Conservation (phyloP, 306 rosid species). For the Dalbergia oliveri region DNA sequence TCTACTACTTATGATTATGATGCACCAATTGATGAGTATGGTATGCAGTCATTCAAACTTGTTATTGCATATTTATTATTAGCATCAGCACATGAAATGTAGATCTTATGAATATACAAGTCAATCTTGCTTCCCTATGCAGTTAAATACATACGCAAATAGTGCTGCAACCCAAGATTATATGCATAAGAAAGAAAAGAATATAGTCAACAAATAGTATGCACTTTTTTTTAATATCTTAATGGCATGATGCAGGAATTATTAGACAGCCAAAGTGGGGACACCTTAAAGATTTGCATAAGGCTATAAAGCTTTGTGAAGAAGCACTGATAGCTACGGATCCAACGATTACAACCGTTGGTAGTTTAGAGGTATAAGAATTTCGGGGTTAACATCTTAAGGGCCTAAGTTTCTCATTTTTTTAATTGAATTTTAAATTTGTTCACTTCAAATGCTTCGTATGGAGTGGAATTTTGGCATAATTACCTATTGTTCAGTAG, state of each 20-base stretch:
- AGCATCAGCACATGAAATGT: too few species aligned
- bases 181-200: neutral
- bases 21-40: conserved; percentile 96
- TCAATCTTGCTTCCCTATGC: too few species aligned
- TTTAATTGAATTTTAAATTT: too few species aligned
- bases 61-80: neutral
- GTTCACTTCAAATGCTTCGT: too few species aligned
- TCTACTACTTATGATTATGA: conserved; percentile 94
- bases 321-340: conserved; percentile 80
- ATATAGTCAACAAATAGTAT: neutral
- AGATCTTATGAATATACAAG: too few species aligned
- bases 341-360: conserved; percentile 73
- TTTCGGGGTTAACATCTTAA: too few species aligned
- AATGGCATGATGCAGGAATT: conserved; percentile 67
- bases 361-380: conserved; percentile 77
- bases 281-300: conserved; percentile 88
- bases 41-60: conserved; percentile 56
- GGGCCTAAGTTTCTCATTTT: too few species aligned
- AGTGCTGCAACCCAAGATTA: neutral
- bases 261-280: conserved; percentile 98
- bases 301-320: conserved; percentile 89
- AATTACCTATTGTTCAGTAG: too few species aligned
- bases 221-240: conserved; percentile 4
- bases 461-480: too few species aligned
- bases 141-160: neutral